A percentile compares a stretch with the other conserved stretches of the same genome.
phyloP scores from a whole-genome alignment of 805 yeast genomes.

The Candida glaebosa region DNA sequence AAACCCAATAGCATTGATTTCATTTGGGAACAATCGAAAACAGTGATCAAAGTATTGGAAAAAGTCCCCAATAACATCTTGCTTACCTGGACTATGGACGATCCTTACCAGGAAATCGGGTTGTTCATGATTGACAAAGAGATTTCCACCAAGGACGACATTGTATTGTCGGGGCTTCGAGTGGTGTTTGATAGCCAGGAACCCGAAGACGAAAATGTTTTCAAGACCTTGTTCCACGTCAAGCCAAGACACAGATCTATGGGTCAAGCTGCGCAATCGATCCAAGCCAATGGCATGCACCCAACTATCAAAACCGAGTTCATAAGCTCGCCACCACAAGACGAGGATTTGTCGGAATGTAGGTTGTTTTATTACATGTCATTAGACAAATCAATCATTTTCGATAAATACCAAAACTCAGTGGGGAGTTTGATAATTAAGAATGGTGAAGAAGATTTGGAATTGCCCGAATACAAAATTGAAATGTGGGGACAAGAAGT shows the following conservation, averaged over 20 bases:
- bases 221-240: slow-evolving; percentile 38
- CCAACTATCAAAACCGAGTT: slow-evolving; percentile 25
- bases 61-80: neutral
- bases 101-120: slow-evolving; percentile 31
- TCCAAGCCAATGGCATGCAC: slow-evolving; percentile 31
- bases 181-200: slow-evolving; percentile 18
- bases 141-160: slow-evolving; percentile 29
- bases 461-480: slow-evolving; percentile 37
- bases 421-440: slow-evolving; percentile 19
- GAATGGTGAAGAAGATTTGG: slow-evolving; percentile 34
- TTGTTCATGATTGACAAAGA: slow-evolving; percentile 28
- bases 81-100: slow-evolving; percentile 3
- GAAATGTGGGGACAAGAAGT: slow-evolving; percentile 40
- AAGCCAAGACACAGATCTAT: slow-evolving; percentile 34
- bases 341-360: slow-evolving; percentile 27
- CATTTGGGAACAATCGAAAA: slow-evolving; percentile 7
- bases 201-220: slow-evolving; percentile 17
- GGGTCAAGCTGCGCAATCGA: slow-evolving; percentile 3
- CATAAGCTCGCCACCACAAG: slow-evolving; percentile 11
- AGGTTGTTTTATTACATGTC: slow-evolving; percentile 30
- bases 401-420: slow-evolving; percentile 35
- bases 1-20: slow-evolving; percentile 9
- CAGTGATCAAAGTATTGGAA: slow-evolving; percentile 9
- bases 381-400: slow-evolving; percentile 28
- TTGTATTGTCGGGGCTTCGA: slow-evolving; percentile 34